Evolutionary conservation across 345 rosid species (phyloP), one percentile per base, ranked within the genome.

Genomic region (Salix caprea): DNA sequence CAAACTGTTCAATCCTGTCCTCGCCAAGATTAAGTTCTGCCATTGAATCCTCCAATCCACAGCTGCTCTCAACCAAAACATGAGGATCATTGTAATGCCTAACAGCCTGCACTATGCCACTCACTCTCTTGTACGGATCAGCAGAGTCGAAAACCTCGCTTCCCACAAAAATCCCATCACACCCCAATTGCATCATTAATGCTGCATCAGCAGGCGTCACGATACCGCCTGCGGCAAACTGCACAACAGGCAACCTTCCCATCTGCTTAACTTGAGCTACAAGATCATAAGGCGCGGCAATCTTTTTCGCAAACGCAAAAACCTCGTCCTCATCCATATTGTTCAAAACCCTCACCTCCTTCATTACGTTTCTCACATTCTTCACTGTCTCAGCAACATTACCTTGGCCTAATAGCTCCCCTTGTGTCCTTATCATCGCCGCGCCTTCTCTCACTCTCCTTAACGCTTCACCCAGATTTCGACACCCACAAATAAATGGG

Each of bases 401-500:
- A 9, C 86, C 87, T 19, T 65, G 75, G 13, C 65, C 76, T 30
- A 56, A n/a, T 11, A 74, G 14, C 65, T 83, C 85, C 19, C 91
- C 93, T 36, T 82, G 86, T 44, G 82, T 82, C 82, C 90, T 76
- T 7, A 85, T 80, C 82, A 91, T 83, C 7, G 82, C 85, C 0
- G 88, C 91, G 1, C 90, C 90, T 82, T 87, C 91, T 44, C 84
- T 70, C 76, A 87, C 83, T 67, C 96, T 65, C 79, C 86, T 82
- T 71, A 89, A 36, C 0, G 86, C 92, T 54, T 86, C 90, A 1
- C 86, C 88, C 24, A 82, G 79, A 71, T 74, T 67, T 12, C 71
- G 76, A 71, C 88, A 84, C 21, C 89, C 88, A 61, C 92, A 88
- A 6, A 85, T 72, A 37, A 91, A 86, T 7, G 90, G 91, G 30